Conservation (phyloP, 225 moss, liverwort and hornwort species). For the Sphagnum tenellum region DNA sequence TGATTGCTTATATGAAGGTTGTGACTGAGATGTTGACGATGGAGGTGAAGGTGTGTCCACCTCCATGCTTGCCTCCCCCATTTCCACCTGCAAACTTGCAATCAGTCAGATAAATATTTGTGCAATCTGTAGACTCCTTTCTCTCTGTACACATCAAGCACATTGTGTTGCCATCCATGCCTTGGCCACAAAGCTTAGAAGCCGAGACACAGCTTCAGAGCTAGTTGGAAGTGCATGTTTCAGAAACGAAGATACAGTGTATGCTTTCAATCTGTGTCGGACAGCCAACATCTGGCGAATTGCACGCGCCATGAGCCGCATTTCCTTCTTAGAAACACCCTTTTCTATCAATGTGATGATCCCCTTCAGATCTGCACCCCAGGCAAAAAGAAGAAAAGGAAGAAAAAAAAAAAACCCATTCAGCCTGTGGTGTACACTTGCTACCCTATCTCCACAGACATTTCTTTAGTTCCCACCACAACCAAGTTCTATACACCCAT, state of each 20-base stretch:
- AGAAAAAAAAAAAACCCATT: no score
- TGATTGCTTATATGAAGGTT: slow-evolving; percentile 52
- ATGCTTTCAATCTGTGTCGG: slow-evolving; percentile 65
- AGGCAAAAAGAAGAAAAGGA: not conserved
- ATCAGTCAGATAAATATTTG: no score
- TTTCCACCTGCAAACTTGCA: no score
- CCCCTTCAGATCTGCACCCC: slow-evolving; percentile 69
- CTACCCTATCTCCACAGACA: no score
- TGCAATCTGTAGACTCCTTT: no score
- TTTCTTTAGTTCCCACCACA: no score
- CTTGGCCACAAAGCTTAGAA: slow-evolving; percentile 49
- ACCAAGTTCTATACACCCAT: no score
- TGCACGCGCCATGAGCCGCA: slow-evolving; percentile 93
- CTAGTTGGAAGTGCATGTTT: slow-evolving; percentile 66
- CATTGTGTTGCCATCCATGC: no score
- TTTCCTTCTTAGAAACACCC: slow-evolving; percentile 86
- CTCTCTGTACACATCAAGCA: no score
- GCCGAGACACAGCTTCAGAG: slow-evolving; percentile 61
- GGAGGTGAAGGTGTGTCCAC: slow-evolving; percentile 51
- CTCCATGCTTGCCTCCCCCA: slow-evolving; percentile 88
- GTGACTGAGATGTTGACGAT: slow-evolving; percentile 50
- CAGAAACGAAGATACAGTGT: slow-evolving; percentile 58
- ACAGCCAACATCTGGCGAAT: slow-evolving; percentile 83
- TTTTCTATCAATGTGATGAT: slow-evolving; percentile 75
- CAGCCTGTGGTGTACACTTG: no score